Percentiles rank a stretch among this genome's conserved stretches.
phyloP scores from a whole-genome alignment of 306 rosid genomes.

The Notholithocarpus densiflorus region DNA sequence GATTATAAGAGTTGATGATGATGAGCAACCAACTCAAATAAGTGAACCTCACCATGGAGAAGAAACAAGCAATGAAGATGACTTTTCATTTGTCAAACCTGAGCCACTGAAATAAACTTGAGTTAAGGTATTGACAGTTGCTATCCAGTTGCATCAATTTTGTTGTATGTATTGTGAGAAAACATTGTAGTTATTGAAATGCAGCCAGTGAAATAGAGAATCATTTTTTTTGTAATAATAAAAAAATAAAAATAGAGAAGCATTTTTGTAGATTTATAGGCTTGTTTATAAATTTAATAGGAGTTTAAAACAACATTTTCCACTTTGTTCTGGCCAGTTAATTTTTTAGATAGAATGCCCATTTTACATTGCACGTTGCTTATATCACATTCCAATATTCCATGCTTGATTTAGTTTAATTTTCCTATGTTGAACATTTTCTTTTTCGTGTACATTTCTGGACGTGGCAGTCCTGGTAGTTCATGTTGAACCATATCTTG shows the following conservation, averaged over 20 bases:
- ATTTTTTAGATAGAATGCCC: too few species aligned
- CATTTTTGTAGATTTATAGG: neutral
- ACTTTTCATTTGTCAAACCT: constrained; percentile 50
- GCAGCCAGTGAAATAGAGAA: neutral
- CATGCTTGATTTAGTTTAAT: too few species aligned
- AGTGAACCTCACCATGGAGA: constrained; percentile 17
- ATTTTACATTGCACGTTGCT: too few species aligned
- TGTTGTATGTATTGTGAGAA: neutral
- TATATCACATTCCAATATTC: too few species aligned
- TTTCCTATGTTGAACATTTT: too few species aligned
- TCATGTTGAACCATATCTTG: too few species aligned
- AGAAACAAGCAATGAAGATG: constrained; percentile 33
- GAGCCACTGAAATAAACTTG: constrained; percentile 8
- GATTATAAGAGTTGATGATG: constrained; percentile 39
- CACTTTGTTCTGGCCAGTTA: too few species aligned
- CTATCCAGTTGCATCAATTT: neutral
- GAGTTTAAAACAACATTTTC: neutral
- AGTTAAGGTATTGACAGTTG: neutral
- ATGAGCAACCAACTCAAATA: constrained; percentile 23
- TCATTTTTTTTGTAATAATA: too few species aligned
- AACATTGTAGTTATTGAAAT: neutral
- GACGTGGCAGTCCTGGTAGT: too few species aligned
- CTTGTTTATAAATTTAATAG: neutral
- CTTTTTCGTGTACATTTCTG: too few species aligned
- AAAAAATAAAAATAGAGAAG: neutral